Percentiles rank a stretch among this genome's conserved stretches.
These are phyloP conservation scores for Parascedosporium putredinis DNA, from an alignment of 2,329 filamentous ascomycete genomes.

Conservation along the genomic window DNA sequence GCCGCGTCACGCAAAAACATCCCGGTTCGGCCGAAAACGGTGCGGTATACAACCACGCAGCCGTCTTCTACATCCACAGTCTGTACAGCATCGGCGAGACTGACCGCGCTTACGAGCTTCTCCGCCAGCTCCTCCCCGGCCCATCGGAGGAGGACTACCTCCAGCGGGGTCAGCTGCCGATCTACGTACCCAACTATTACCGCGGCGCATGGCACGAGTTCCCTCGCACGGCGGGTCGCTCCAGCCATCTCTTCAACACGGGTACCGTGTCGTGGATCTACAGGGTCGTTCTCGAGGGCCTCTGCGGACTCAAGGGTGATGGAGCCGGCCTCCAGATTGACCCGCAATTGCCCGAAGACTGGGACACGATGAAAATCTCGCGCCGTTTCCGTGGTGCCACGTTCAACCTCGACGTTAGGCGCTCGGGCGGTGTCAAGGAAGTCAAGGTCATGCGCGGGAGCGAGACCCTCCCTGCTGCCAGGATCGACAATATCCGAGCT, in stretches of 20 bases:
- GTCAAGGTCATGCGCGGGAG: constrained; percentile 29
- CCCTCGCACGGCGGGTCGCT: constrained; percentile 42
- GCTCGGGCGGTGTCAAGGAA: constrained; percentile 25
- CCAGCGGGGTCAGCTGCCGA: constrained; percentile 43
- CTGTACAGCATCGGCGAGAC: constrained; percentile 37
- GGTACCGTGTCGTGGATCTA: constrained; percentile 48
- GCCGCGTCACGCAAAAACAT: constrained; percentile 48
- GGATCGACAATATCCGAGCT: constrained; percentile 29
- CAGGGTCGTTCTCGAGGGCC: constrained; percentile 41
- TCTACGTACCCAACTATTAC: constrained; percentile 51
- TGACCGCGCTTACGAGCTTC: constrained; percentile 38
- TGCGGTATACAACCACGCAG: constrained; percentile 47
- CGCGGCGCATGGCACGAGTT: constrained; percentile 37
- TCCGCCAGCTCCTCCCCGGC: constrained; percentile 44
- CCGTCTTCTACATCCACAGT: constrained; percentile 42
- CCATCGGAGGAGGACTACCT: constrained; percentile 38
- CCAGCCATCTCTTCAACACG: constrained; percentile 48
- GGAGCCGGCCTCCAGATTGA: constrained; percentile 32
- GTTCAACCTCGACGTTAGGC: constrained; percentile 34
- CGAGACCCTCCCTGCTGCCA: constrained; percentile 25
- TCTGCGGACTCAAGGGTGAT: constrained; percentile 42
- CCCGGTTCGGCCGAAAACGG: constrained; percentile 48
- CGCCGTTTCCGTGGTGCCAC: constrained; percentile 40
- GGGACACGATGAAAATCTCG: constrained; percentile 35
- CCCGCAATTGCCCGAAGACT: constrained; percentile 40